Evolutionary conservation across 345 rosid species (phyloP).

Genomic region (Crucihimalaya himalaica): DNA sequence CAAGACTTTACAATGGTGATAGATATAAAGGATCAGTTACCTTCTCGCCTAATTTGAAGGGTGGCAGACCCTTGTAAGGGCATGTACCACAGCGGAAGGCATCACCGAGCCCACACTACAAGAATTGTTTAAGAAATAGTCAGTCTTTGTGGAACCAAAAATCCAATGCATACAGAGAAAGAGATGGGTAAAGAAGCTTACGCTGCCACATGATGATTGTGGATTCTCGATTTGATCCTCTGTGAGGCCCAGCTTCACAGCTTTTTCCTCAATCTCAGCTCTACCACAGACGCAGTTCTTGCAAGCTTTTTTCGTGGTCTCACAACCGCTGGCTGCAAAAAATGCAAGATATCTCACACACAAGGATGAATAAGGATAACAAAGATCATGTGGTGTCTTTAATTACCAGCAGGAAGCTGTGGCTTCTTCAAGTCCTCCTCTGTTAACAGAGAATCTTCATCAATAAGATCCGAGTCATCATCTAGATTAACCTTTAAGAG

Average conservation of each 20-base stretch:
- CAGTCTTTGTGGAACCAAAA: constrained; percentile 14
- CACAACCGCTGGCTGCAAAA: constrained; percentile 76
- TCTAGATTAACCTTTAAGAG: constrained; percentile 59
- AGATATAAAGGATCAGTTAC: constrained; percentile 40
- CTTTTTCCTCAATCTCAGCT: constrained; percentile 91
- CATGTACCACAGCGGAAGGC: constrained; percentile 96
- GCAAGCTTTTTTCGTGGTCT: constrained; percentile 91
- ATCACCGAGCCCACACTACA: constrained; percentile 94
- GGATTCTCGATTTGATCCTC: constrained; percentile 83
- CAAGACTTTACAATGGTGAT: not conserved
- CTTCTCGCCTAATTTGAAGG: constrained; percentile 93
- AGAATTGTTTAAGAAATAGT: not conserved
- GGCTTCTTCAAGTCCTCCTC: constrained; percentile 88
- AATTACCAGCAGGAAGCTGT: constrained; percentile 60
- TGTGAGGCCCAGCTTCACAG: constrained; percentile 64
- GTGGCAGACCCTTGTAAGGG: constrained; percentile 91
- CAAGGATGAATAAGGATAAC: not conserved
- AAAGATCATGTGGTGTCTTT: constrained; percentile 4
- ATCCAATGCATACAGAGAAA: not conserved
- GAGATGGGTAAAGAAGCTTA: constrained; percentile 42
- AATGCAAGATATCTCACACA: not conserved
- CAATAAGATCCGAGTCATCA: constrained; percentile 83
- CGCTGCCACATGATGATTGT: constrained; percentile 94
- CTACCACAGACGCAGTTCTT: constrained; percentile 97
- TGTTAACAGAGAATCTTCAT: constrained; percentile 91